Conservation (phyloP, 148 eudicot genomes). For the Salicornia ramosissima region DNA sequence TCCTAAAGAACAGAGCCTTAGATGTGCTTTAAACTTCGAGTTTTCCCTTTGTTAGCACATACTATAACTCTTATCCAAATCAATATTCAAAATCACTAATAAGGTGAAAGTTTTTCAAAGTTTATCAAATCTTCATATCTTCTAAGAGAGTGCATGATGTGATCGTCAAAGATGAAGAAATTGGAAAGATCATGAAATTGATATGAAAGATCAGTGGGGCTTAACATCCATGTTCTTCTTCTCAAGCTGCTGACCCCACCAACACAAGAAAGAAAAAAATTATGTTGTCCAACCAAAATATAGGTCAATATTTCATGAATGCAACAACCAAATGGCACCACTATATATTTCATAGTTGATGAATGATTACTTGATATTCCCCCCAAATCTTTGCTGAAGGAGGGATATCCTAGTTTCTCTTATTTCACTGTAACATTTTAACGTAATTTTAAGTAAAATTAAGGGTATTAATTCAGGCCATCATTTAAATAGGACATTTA, state of each 20-base stretch:
- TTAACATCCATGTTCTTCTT: not conserved
- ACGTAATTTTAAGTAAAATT: too few species aligned
- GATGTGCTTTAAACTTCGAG: not conserved
- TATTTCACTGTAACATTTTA: too few species aligned
- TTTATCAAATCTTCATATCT: not conserved
- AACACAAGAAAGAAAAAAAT: slow-evolving; percentile 1
- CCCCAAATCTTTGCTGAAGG: too few species aligned
- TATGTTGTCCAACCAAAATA: not conserved
- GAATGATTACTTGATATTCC: too few species aligned
- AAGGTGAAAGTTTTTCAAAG: not conserved
- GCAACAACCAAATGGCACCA: slow-evolving; percentile 1
- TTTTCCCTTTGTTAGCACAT: not conserved
- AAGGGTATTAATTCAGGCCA: too few species aligned
- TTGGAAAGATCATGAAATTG: not conserved
- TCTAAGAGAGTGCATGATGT: not conserved
- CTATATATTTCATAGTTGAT: not conserved
- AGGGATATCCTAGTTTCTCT: too few species aligned
- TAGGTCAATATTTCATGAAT: not conserved
- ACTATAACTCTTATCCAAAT: not conserved
- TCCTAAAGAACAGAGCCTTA: too few species aligned
- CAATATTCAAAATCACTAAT: not conserved
- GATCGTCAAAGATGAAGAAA: not conserved
- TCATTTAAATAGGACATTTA: too few species aligned
- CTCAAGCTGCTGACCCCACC: not conserved
- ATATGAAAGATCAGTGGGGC: slow-evolving; percentile 3